phyloP scores from a whole-genome alignment of 768 basidiomycete genomes.

The Amanita subjunquillea region DNA sequence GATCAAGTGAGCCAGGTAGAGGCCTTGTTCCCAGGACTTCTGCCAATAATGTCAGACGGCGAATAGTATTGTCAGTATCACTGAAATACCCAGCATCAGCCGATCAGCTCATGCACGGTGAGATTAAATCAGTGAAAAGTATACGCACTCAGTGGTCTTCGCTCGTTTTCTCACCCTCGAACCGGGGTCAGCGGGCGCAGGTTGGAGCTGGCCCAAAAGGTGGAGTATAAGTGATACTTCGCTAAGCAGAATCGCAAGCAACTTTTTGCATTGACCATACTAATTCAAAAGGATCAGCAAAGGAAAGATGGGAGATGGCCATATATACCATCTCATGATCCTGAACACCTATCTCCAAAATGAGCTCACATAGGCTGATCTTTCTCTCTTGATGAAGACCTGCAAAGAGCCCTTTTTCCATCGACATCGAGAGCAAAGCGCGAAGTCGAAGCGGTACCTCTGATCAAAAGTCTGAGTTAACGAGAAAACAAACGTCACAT shows the following conservation, averaged over 20 bases:
- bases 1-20: conserved; percentile 59
- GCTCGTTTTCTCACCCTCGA: conserved; percentile 55
- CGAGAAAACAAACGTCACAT: neutral
- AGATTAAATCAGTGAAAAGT: neutral
- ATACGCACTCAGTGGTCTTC: conserved; percentile 45
- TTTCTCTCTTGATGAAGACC: conserved; percentile 42
- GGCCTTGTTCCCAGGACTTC: conserved; percentile 62
- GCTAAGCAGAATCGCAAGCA: conserved; percentile 36
- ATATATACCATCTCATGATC: conserved; percentile 37
- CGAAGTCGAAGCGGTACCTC: conserved; percentile 30
- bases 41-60: conserved; percentile 45
- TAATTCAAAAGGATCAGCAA: conserved; percentile 22
- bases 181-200: conserved; percentile 25
- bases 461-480: conserved; percentile 13
- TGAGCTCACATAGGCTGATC: conserved; percentile 38
- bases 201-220: conserved; percentile 41
- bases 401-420: conserved; percentile 49
- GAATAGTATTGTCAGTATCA: conserved; percentile 27
- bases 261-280: conserved; percentile 28
- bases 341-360: conserved; percentile 44
- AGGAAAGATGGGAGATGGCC: neutral
- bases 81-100: conserved; percentile 7
- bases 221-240: conserved; percentile 44
- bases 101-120: conserved; percentile 1
- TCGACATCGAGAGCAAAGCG: conserved; percentile 26